Conservation (phyloP, 805 yeast genomes). For the Yarrowia sp. region DNA sequence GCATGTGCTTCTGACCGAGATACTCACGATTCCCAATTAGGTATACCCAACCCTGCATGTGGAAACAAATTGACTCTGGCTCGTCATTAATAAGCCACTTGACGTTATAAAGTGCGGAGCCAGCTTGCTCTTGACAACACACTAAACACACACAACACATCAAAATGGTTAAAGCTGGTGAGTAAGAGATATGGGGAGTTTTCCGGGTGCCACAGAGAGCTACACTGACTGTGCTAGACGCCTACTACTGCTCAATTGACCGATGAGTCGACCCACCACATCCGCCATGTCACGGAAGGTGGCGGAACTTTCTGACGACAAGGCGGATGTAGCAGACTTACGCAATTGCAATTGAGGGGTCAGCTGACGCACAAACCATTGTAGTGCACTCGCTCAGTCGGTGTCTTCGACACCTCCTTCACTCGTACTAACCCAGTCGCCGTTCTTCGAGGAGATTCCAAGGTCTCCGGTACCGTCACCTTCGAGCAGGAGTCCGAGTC, state of each 20-base stretch:
- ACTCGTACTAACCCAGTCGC: constrained; percentile 57
- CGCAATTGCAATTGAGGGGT: background rate
- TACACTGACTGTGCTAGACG: no score
- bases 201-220: no score
- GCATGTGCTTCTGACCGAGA: constrained; percentile 6
- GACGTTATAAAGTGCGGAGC: constrained; percentile 26
- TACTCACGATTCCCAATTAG: constrained; percentile 9
- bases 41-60: background rate
- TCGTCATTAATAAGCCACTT: constrained; percentile 14
- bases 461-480: constrained; percentile 80
- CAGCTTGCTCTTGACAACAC: constrained; percentile 11
- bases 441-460: constrained; percentile 92
- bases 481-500: constrained; percentile 80
- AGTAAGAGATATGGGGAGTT: constrained; percentile 36
- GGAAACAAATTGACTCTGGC: constrained; percentile 17
- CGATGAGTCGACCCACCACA: no score
- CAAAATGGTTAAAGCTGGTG: constrained; percentile 66
- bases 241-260: no score
- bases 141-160: constrained; percentile 22
- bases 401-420: no score
- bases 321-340: background rate
- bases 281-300: background rate
- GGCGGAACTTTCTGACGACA: constrained; percentile 2
- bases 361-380: background rate
- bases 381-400: background rate